These are phyloP conservation scores for Rhizopogon roseolus DNA, from an alignment of 768 basidiomycete genomes.

Conservation along the genomic window DNA sequence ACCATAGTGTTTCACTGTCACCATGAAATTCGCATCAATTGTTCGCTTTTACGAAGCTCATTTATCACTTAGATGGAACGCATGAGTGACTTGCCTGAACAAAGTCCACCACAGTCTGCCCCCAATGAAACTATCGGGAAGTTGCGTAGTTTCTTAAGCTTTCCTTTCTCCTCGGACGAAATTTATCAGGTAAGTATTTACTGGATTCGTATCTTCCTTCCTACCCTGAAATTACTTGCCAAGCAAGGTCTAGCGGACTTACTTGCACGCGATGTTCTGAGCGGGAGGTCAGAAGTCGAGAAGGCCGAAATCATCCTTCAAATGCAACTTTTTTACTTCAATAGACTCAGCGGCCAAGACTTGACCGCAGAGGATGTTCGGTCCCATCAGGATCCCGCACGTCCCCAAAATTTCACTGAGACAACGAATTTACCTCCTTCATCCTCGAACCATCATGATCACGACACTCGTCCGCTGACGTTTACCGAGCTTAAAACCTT, in stretches of 20 bases:
- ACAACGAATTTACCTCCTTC: constrained; percentile 1
- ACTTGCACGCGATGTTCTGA: constrained; percentile 36
- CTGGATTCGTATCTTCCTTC: neutral
- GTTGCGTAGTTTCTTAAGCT: constrained; percentile 29
- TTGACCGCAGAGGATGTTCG: constrained; percentile 25
- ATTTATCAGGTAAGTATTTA: constrained; percentile 50
- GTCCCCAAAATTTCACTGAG: neutral
- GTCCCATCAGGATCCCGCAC: constrained; percentile 7
- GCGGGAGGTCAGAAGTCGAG: constrained; percentile 31
- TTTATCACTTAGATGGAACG: neutral
- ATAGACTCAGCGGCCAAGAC: constrained; percentile 35
- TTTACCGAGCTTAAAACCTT: constrained; percentile 67
- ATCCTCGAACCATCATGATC: constrained; percentile 4
- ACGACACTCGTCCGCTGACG: constrained; percentile 45
- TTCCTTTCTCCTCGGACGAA: constrained; percentile 54
- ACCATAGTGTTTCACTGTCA: no score
- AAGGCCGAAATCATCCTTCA: constrained; percentile 45
- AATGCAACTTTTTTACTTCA: constrained; percentile 71
- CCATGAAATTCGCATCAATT: neutral
- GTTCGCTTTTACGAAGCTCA: neutral
- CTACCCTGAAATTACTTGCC: constrained; percentile 12
- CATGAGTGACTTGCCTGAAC: neutral
- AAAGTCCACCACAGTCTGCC: neutral
- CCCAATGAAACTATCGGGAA: neutral
- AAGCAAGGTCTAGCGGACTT: constrained; percentile 69